Base-by-base conservation (phyloP, 441 rosid species). In the Macaranga tanarius region DNA sequence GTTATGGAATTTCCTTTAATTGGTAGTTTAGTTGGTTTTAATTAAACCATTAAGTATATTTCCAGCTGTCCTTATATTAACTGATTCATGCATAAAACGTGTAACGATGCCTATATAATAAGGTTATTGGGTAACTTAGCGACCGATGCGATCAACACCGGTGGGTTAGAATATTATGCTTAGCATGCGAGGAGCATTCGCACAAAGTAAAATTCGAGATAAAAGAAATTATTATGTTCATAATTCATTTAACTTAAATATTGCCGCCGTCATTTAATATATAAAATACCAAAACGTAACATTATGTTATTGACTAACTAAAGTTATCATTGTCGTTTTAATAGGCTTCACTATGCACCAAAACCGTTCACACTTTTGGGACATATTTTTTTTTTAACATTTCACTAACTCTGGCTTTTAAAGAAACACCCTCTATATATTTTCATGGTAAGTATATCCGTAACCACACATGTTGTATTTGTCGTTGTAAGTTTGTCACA, bases 141-240 rank as follows among this genome's bases (percentile, higher is more conserved):
- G 89, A 77, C 92, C 86, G 65, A 87, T 77, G 77, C 87, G 88
- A 83, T 90, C 95, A 26, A 84, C 81, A 81, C 81, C 82, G 73
- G 83, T 75, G 47, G 73, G 79, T 78, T 82, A 64, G 56, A 55
- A 60, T 73, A 72, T 77, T 67, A 17, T 77, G 81, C 45, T 54
- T 84, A 70, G 63, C 77, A 70, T 77, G 70, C 62, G 70, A 51
- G 23, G 83, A 79, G 69, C 60, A 81, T 80, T 82, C 89, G 94
- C 85, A 72, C 75, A 78, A 3, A 57, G 44, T 11, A 71, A 45
- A 40, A 72, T 62, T 7, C 9, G 31, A 23, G 16, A 22, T 13
- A 17, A 12, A 70, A 23, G 34, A 9, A 45, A 56, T 19, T 57
- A 60, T 69, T 48, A 55, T 57, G 26, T 42, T 69, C 19, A 22